A percentile compares a stretch with the other conserved stretches of the same genome.
Conservation (phyloP, 768 basidiomycete genomes). For the Artomyces pyxidatus region DNA sequence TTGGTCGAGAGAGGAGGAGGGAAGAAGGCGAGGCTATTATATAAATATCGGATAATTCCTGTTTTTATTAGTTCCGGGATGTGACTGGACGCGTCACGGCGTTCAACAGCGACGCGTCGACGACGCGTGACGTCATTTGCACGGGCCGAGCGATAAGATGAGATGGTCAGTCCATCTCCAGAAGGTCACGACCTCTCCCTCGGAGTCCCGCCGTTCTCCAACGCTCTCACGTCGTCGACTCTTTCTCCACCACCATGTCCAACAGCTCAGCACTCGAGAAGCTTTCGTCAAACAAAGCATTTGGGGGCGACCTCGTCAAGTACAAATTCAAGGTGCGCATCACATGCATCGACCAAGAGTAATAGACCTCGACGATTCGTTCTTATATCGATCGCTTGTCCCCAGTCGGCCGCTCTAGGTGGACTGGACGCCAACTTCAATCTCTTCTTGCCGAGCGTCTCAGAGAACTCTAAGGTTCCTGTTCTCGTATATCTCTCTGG, state of each 20-base stretch:
- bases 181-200: background rate
- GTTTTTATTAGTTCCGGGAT: background rate
- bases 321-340: conserved; percentile 72
- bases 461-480: conserved; percentile 42
- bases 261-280: conserved; percentile 43
- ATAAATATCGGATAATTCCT: background rate
- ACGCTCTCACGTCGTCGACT: background rate
- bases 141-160: background rate
- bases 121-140: conserved; percentile 4
- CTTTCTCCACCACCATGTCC: conserved; percentile 5
- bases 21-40: background rate
- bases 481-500: conserved; percentile 86
- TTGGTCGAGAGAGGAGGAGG: background rate
- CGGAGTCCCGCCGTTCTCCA: background rate
- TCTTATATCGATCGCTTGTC: conserved; percentile 3
- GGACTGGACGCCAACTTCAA: conserved; percentile 75
- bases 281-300: conserved; percentile 70
- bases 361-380: too few species aligned
- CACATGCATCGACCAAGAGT: too few species aligned
- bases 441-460: conserved; percentile 71
- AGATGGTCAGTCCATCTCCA: background rate
- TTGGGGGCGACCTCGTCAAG: conserved; percentile 74
- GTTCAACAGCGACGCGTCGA: background rate
- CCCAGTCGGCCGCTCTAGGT: conserved; percentile 62
- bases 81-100: background rate